Percentiles rank a stretch among this genome's conserved stretches.
Conservation (phyloP, 192 early-diverging fungal genomes). For the Irineochytrium annulatum region DNA sequence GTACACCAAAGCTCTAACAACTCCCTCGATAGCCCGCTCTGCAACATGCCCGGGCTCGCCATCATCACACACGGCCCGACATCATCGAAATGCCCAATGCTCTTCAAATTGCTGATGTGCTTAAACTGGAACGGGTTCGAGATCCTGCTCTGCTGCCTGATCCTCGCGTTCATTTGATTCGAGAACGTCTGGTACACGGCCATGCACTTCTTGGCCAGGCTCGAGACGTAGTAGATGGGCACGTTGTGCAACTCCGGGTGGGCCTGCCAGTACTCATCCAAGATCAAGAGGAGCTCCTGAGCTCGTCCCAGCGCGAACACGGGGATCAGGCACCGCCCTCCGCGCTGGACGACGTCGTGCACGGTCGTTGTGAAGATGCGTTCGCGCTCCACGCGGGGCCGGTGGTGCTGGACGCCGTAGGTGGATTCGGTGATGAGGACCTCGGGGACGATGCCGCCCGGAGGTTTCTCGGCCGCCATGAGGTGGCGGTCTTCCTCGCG, state of each 20-base stretch:
- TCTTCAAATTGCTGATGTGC: slow-evolving; percentile 83
- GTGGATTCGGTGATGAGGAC: slow-evolving; percentile 96
- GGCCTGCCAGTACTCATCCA: slow-evolving; percentile 94
- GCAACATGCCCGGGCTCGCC: slow-evolving; percentile 97
- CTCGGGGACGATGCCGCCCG: slow-evolving; percentile 70
- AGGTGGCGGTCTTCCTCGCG: slow-evolving; percentile 98
- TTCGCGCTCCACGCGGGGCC: slow-evolving; percentile 91
- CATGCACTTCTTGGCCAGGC: slow-evolving; percentile 96
- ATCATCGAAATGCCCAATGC: slow-evolving; percentile 86
- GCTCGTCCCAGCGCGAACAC: slow-evolving; percentile 97
- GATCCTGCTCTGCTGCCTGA: slow-evolving; percentile 76
- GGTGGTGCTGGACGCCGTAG: slow-evolving; percentile 94
- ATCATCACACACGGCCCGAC: slow-evolving; percentile 97
- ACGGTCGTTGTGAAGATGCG: slow-evolving; percentile 75
- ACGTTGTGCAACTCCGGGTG: slow-evolving; percentile 78
- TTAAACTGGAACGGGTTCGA: slow-evolving; percentile 94
- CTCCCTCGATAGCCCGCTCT: slow-evolving; percentile 90
- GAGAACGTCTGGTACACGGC: slow-evolving; percentile 95
- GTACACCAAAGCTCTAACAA: slow-evolving; percentile 94
- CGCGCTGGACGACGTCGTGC: slow-evolving; percentile 49
- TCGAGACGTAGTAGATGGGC: slow-evolving; percentile 93
- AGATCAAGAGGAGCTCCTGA: slow-evolving; percentile 92
- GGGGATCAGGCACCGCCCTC: slow-evolving; percentile 92
- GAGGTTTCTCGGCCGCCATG: slow-evolving; percentile 91
- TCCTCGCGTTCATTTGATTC: slow-evolving; percentile 96